Evolutionary conservation across 2,329 filamentous ascomycete species (phyloP), one percentile per base, ranked within the genome.

Genomic region (Cordyceps sp.): DNA sequence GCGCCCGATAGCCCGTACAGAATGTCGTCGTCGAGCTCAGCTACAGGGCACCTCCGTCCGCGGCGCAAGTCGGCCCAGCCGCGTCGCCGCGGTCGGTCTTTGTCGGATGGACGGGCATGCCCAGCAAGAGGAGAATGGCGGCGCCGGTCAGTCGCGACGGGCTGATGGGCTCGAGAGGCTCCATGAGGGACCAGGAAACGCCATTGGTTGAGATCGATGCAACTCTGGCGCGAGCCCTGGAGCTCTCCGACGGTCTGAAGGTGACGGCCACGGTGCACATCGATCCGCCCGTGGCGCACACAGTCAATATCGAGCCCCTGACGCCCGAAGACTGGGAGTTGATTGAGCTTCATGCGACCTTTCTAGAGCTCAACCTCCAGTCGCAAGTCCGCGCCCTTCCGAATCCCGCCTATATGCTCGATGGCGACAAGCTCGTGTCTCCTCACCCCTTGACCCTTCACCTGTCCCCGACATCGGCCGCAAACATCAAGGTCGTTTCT

Each of bases 311-410:
- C 44, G 92, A 98, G 52, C 90, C 90, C 22, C 58, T 96, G 45
- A 96, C 90, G 0, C 75, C 88, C 2, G 84, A 92, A 36, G 90
- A 98, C 51, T 98, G 90, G 90, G 90, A 98, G 57, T 93, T 96
- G 46, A 96, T 98, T 45, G 90, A 98, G 55, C 64, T 98, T 2
- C 90, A 98, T 59, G 90, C 90, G 5, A 90, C 79, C 13, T 98
- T 96, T 48, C 64, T 98, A 31, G 90, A 98, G 50, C 66, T 94
- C 41, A 96, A 98, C 53, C 74, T 98, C 32, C 64, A 93, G 21
- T 81, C 78, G 28, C 90, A 98, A 58, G 86, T 98, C 44, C 78
- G 90, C 45, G 88, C 88, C 14, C 64, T 98, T 16, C 88, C 88
- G 17, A 96, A 94, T 52, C 88, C 88, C 14, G 61, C 67, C 17